phyloP scores from a whole-genome alignment of 1,284 basidiomycete species.

The Amylostereum chailletii region DNA sequence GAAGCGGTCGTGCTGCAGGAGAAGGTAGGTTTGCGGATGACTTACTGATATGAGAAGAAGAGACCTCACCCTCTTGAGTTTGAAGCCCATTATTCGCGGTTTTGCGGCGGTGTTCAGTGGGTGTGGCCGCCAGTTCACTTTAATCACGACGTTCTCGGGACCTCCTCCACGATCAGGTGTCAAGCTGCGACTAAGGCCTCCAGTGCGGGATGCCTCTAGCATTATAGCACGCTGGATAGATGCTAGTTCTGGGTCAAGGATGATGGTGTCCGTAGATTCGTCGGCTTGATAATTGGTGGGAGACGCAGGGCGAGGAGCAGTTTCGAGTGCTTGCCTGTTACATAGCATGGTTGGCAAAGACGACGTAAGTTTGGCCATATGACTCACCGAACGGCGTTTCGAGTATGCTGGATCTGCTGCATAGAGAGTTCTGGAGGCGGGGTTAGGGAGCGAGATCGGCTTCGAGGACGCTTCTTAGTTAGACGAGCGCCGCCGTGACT shows the following conservation, averaged over 20 bases:
- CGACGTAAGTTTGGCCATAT: neutral
- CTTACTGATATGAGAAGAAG: neutral
- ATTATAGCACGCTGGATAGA: conserved; percentile 35
- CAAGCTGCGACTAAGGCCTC: conserved; percentile 6
- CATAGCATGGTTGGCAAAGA: neutral
- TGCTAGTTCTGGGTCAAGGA: conserved; percentile 53
- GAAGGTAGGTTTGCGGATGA: neutral
- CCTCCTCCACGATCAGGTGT: conserved; percentile 20
- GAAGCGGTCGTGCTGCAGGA: conserved; percentile 50
- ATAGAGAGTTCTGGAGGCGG: conserved; percentile 55
- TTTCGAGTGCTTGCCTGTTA: conserved; percentile 36
- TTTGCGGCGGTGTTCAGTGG: conserved; percentile 36
- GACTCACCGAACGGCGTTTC: conserved; percentile 47
- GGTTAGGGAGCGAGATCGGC: conserved; percentile 62
- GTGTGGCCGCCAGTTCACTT: conserved; percentile 55
- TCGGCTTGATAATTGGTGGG: conserved; percentile 31
- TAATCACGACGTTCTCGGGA: conserved; percentile 39
- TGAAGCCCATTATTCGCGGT: conserved; percentile 38
- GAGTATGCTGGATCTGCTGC: conserved; percentile 42
- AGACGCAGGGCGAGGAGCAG: conserved; percentile 31
- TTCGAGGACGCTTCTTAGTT: conserved; percentile 35
- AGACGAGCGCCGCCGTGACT: conserved; percentile 5
- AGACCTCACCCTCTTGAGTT: conserved; percentile 45
- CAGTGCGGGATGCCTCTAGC: conserved; percentile 5
- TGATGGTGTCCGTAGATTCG: conserved; percentile 39